Base-by-base conservation (phyloP, 2,329 filamentous ascomycete species). In the Claviceps digitariae region DNA sequence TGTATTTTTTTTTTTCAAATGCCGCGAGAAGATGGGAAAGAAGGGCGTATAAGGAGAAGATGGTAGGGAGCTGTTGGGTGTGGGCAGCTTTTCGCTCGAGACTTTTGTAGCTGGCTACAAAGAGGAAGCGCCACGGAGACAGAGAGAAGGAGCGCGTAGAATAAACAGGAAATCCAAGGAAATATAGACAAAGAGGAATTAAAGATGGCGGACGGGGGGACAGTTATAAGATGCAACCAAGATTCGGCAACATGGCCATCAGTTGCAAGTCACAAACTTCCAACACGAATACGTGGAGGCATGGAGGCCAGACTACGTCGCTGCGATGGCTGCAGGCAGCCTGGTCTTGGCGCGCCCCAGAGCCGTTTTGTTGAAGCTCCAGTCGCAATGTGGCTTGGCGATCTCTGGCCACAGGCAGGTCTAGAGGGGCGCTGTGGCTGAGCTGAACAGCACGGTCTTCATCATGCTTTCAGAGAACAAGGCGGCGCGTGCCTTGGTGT, bases 151-250 rank as follows among this genome's bases (percentile, higher is more conserved):
- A 47, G 45, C 27, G 17, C 17, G 27, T 21, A 21, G 13, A 15
- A 31, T 29, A 15, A 15, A 9, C 8, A 34, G 12, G 8, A 31
- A 31, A n/a, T 8, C 9, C 10, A 36, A 38, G 21, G 13, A 43
- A 20, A 50, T 4, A 12, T 29, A 55, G 13, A 45, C 12, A 45
- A 45, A 21, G 49, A 47, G 27, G 43, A 25, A 23, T 12, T 15
- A 34, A 27, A 12, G 31, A 34, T 34, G 31, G 25, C 17, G 46
- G 46, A 50, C 15, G 48, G 47, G 52, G 21, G 61, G 59, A 60
- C 63, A 62, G 54, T 59, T 62, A 52, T 58, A 56, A 50, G 48
- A 48, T 20, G 47, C 31, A 52, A 48, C 15, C 25, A 44, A 21
- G 53, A 45, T n/a, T 36, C 46, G 50, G 51, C 48, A 52, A 49